Conservation (phyloP, 768 basidiomycete species). For the Pleurotus giganteus region DNA sequence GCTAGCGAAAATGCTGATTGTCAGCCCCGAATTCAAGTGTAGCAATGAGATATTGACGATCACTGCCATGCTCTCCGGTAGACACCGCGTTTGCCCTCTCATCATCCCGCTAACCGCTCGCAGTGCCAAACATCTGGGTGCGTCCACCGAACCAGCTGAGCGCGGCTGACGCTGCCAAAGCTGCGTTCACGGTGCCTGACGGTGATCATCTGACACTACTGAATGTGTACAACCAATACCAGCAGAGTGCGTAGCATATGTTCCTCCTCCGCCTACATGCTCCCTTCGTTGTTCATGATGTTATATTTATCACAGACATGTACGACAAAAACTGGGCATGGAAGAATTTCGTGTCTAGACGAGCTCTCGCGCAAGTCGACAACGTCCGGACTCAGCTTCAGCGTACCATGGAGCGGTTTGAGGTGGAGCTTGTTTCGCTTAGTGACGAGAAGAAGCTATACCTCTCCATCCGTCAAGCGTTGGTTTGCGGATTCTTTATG, state of each 20-base stretch:
- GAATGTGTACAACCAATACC: conserved; percentile 95
- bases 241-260: conserved; percentile 53
- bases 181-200: conserved; percentile 82
- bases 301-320: conserved; percentile 45
- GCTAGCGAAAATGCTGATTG: conserved; percentile 92
- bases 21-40: conserved; percentile 93
- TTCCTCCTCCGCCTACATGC: neutral
- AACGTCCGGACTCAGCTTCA: conserved; percentile 89
- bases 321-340: conserved; percentile 88
- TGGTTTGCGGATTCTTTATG: conserved; percentile 97
- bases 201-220: conserved; percentile 93
- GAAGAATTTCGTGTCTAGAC: conserved; percentile 82
- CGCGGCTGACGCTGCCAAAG: conserved; percentile 93
- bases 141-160: conserved; percentile 84
- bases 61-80: conserved; percentile 94
- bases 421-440: conserved; percentile 71
- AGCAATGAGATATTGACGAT: conserved; percentile 95
- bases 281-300: neutral
- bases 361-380: conserved; percentile 86
- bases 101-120: neutral
- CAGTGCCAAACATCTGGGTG: conserved; percentile 91
- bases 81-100: conserved; percentile 15
- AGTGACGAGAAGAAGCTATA: conserved; percentile 9
- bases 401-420: conserved; percentile 88
- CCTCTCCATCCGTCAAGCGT: conserved; percentile 43